Evolutionary conservation across 108 stramenopile genomes (phyloP).

Genomic region (Cylindrotheca fusiformis): DNA sequence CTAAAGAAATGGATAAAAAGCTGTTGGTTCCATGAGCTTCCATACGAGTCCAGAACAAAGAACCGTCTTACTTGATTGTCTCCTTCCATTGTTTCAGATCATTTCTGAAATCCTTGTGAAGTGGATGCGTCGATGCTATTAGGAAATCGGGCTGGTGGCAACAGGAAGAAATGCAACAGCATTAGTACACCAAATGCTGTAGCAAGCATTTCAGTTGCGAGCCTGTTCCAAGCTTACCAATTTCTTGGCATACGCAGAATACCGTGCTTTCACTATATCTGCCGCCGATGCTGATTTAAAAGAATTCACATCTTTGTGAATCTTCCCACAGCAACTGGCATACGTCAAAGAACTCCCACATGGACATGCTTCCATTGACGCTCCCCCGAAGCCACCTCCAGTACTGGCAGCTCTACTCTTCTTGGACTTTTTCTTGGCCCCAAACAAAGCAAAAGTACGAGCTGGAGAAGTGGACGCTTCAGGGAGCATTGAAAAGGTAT

Average conservation of each 20-base stretch:
- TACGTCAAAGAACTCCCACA: conserved; percentile 55
- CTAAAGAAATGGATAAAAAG: conserved; percentile 7
- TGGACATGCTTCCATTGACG: conserved; percentile 59
- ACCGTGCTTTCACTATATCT: conserved; percentile 64
- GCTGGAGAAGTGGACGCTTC: background rate
- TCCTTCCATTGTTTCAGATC: conserved; percentile 70
- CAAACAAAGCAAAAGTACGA: conserved; percentile 4
- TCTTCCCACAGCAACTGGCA: conserved; percentile 56
- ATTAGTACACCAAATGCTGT: too few relatives aligned
- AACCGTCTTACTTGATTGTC: conserved; percentile 34
- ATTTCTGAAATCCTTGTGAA: conserved; percentile 37
- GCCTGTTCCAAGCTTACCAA: background rate
- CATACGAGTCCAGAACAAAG: background rate
- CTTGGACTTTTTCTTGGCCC: conserved; percentile 31
- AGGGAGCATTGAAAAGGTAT: background rate
- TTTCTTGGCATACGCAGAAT: conserved; percentile 72
- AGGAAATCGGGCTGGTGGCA: conserved; percentile 51
- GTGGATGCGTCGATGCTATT: conserved; percentile 40
- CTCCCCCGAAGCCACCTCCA: conserved; percentile 59
- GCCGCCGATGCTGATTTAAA: conserved; percentile 49
- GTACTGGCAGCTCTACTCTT: conserved; percentile 28
- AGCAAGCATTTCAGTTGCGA: too few relatives aligned
- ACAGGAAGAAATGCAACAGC: too few relatives aligned
- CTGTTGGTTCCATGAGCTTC: conserved; percentile 2
- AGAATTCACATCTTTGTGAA: conserved; percentile 49